A percentile compares a stretch with the other conserved stretches of the same genome.
phyloP scores from a whole-genome alignment of 2,329 filamentous ascomycete genomes.

The Neonectria sp. region DNA sequence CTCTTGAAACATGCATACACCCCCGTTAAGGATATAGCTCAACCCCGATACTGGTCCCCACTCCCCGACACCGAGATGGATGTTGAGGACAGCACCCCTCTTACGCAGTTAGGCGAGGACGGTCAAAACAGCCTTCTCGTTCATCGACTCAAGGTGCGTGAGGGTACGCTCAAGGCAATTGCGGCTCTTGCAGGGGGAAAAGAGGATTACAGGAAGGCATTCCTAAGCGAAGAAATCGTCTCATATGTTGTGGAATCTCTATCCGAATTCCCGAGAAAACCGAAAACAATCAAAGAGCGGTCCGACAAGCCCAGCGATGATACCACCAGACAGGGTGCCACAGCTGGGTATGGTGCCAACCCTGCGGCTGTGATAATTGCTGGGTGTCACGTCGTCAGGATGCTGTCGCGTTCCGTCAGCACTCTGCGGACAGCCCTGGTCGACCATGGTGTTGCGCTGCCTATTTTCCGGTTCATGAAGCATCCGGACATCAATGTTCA shows the following conservation, averaged over 20 bases:
- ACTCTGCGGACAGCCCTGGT: conserved; percentile 89
- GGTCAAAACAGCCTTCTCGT: conserved; percentile 72
- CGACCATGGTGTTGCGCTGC: conserved; percentile 85
- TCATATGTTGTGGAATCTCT: conserved; percentile 89
- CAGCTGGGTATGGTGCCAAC: conserved; percentile 77
- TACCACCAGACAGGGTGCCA: conserved; percentile 46
- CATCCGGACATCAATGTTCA: conserved; percentile 85
- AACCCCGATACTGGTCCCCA: conserved; percentile 58
- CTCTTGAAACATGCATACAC: conserved; percentile 68
- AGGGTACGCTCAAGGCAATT: conserved; percentile 82
- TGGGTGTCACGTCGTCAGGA: conserved; percentile 85
- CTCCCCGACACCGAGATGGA: conserved; percentile 54
- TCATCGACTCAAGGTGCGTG: conserved; percentile 83
- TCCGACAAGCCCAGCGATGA: conserved; percentile 57
- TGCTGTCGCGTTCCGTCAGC: conserved; percentile 87
- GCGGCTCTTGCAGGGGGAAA: conserved; percentile 86
- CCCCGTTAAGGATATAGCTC: conserved; percentile 53
- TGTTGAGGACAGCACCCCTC: conserved; percentile 51
- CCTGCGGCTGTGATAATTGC: conserved; percentile 84
- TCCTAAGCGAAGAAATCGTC: conserved; percentile 87
- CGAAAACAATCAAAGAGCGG: conserved; percentile 60
- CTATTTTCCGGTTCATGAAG: conserved; percentile 81
- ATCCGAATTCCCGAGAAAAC: conserved; percentile 67
- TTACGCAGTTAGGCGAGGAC: conserved; percentile 69
- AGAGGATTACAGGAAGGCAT: conserved; percentile 85